A percentile compares a stretch with the other conserved stretches of the same genome.
These are phyloP conservation scores for Nothomitra cinnamomea DNA, from an alignment of 2,329 filamentous ascomycete genomes.

Conservation along the genomic window DNA sequence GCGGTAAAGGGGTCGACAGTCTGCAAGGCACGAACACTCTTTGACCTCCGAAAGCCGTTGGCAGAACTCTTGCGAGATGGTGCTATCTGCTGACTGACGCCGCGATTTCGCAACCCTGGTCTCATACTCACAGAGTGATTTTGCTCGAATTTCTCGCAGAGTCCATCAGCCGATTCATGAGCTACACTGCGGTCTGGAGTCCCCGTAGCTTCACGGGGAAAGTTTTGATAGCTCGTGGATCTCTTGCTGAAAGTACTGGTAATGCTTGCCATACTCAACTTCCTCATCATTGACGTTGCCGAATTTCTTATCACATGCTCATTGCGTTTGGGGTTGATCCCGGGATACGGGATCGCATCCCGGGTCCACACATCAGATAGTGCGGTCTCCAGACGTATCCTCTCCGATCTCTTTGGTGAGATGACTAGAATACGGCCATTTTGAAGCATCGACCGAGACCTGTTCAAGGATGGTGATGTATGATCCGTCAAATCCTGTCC, in stretches of 20 bases:
- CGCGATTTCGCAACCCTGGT: not conserved
- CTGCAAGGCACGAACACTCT: not conserved
- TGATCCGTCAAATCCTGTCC: constrained; percentile 26
- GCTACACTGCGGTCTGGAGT: not conserved
- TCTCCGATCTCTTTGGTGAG: constrained; percentile 55
- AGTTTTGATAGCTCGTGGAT: constrained; percentile 34
- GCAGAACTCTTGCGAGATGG: not conserved
- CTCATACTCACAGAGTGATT: not conserved
- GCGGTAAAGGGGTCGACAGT: not conserved
- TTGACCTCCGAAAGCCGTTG: not conserved
- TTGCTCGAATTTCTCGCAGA: not conserved
- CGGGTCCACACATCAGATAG: constrained; percentile 72
- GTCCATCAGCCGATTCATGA: not conserved
- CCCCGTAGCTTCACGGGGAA: not conserved
- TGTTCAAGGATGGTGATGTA: constrained; percentile 41
- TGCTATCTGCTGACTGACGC: not conserved
- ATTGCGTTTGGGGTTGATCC: constrained; percentile 50
- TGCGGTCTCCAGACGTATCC: constrained; percentile 57
- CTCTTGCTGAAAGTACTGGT: constrained; percentile 59
- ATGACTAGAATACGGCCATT: constrained; percentile 52
- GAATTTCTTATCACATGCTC: constrained; percentile 61
- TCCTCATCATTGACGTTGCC: constrained; percentile 76
- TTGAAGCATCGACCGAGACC: constrained; percentile 67
- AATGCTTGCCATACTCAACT: constrained; percentile 69
- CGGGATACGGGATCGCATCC: constrained; percentile 64